These are phyloP conservation scores for Leucosporidium creatinivorum DNA, from an alignment of 768 basidiomycete species.

Conservation along the genomic window DNA sequence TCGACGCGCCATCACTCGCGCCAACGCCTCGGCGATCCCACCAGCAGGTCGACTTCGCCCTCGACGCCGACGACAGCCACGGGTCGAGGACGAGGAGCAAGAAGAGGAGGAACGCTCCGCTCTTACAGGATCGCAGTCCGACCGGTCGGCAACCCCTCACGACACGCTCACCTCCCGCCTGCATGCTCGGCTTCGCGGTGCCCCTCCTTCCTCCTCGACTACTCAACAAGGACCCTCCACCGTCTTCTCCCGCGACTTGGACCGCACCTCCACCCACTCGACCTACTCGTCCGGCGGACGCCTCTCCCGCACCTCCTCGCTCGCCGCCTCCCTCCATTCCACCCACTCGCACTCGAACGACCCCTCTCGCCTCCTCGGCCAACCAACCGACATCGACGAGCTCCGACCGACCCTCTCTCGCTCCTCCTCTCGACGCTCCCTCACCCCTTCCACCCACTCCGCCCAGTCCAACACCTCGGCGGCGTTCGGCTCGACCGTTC, in stretches of 20 bases:
- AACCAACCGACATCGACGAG: neutral
- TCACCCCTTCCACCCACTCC: neutral
- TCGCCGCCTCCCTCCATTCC: slow-evolving; percentile 9
- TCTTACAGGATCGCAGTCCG: slow-evolving; percentile 14
- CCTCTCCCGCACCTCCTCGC: neutral
- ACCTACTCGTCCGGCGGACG: slow-evolving; percentile 4
- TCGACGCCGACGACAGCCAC: slow-evolving; percentile 6
- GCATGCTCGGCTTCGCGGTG: slow-evolving; percentile 2
- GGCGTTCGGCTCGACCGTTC: slow-evolving; percentile 9
- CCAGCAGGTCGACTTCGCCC: neutral
- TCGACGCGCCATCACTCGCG: neutral
- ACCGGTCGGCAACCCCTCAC: neutral
- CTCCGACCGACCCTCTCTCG: neutral
- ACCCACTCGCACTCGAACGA: slow-evolving; percentile 1
- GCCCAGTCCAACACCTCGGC: neutral
- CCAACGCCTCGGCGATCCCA: neutral
- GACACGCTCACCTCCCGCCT: slow-evolving; percentile 23
- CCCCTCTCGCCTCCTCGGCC: neutral
- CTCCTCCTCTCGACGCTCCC: slow-evolving; percentile 3
- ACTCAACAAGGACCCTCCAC: slow-evolving; percentile 9
- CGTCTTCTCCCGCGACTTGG: slow-evolving; percentile 18
- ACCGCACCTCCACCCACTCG: slow-evolving; percentile 14
- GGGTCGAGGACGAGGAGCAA: neutral
- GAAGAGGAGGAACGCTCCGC: slow-evolving; percentile 19
- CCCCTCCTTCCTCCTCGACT: neutral